phyloP scores from a whole-genome alignment of 345 rosid genomes.

The Eucalyptus tenuipes region DNA sequence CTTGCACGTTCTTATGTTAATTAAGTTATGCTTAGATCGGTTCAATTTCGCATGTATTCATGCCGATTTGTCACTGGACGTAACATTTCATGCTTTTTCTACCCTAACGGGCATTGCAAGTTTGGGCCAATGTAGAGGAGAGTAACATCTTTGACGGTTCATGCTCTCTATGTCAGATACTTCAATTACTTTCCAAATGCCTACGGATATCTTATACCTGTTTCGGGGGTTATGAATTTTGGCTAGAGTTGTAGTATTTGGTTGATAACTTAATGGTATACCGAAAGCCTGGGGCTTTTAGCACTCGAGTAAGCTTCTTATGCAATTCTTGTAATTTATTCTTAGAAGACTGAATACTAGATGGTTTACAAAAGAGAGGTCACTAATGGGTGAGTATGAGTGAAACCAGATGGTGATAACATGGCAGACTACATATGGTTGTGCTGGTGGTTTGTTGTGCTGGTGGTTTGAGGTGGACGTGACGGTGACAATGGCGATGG shows the following conservation, averaged over 20 bases:
- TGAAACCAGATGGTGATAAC: not conserved
- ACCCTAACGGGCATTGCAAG: not conserved
- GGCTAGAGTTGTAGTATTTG: not conserved
- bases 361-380: not conserved
- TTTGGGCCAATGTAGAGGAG: not conserved
- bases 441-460: not conserved
- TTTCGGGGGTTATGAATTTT: not conserved
- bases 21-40: not conserved
- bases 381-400: not conserved
- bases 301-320: not conserved
- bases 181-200: not conserved
- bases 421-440: not conserved
- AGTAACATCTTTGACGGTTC: not conserved
- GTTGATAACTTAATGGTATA: not conserved
- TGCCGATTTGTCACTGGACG: not conserved
- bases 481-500: not conserved
- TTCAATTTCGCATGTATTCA: not conserved
- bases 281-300: not conserved
- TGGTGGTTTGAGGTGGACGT: not conserved
- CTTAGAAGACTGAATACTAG: not conserved
- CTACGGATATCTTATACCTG: not conserved
- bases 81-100: not conserved
- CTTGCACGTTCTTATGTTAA: not conserved
- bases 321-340: not conserved
- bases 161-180: not conserved